Evolutionary conservation across 495 filamentous ascomycete species (phyloP).

Genomic region (Venustampulla echinocandica): DNA sequence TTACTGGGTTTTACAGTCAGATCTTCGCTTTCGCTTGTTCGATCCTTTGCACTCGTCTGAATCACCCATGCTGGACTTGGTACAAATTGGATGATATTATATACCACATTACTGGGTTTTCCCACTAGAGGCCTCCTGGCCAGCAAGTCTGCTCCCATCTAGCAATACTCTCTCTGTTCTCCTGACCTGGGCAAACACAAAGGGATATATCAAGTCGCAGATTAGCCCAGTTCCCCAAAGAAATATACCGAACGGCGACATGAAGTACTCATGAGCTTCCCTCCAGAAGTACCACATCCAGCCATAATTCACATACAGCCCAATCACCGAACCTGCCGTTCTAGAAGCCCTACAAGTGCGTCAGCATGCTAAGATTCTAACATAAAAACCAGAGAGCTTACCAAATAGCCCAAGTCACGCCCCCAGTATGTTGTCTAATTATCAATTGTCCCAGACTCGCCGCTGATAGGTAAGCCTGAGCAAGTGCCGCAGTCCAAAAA

Average conservation of each 20-base stretch:
- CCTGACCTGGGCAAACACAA: constrained; percentile 27
- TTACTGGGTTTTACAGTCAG: too few relatives aligned
- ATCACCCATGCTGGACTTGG: too few relatives aligned
- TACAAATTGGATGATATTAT: too few relatives aligned
- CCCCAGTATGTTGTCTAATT: constrained; percentile 31
- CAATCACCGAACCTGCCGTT: constrained; percentile 29
- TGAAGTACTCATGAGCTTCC: constrained; percentile 32
- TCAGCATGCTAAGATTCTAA: constrained; percentile 2
- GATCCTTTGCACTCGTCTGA: too few relatives aligned
- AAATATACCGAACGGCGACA: constrained; percentile 28
- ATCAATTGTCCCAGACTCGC: constrained; percentile 30
- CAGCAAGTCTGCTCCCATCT: constrained; percentile 24
- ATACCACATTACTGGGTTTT: too few relatives aligned
- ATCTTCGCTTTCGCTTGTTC: too few relatives aligned
- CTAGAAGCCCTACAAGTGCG: constrained; percentile 26
- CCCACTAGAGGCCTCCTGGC: too few relatives aligned
- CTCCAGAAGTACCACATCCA: constrained; percentile 35
- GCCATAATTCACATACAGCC: constrained; percentile 23
- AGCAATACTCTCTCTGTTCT: constrained; percentile 26
- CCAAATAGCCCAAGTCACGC: constrained; percentile 34
- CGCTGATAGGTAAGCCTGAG: constrained; percentile 25
- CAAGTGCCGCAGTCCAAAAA: constrained; percentile 29
- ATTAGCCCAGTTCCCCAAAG: constrained; percentile 26
- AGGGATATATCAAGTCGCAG: constrained; percentile 32
- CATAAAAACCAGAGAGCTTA: constrained; percentile 18